phyloP scores from a whole-genome alignment of 1,284 basidiomycete genomes.

The Chondrostereum purpureum region DNA sequence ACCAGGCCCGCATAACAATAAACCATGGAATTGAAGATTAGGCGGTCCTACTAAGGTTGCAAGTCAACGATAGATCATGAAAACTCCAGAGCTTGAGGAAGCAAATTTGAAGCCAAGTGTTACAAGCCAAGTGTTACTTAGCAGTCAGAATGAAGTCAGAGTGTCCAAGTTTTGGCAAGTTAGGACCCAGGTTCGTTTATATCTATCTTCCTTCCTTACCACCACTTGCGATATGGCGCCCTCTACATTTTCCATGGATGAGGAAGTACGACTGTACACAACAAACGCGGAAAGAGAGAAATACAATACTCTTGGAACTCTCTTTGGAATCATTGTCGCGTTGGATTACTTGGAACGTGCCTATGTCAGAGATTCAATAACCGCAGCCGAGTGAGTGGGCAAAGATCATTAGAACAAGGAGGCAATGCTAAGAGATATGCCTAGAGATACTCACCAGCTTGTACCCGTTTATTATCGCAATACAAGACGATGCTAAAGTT shows the following conservation, averaged over 20 bases:
- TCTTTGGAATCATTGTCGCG: conserved; percentile 88
- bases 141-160: no score
- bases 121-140: no score
- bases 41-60: no score
- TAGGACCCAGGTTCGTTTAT: no score
- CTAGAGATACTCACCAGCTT: conserved; percentile 93
- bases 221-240: no score
- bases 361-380: conserved; percentile 90
- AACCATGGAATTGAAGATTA: no score
- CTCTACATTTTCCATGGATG: conserved; percentile 61
- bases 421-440: conserved; percentile 23
- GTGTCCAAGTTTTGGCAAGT: no score
- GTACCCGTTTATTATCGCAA: conserved; percentile 86
- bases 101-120: no score
- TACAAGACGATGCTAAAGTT: conserved; percentile 97
- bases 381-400: conserved; percentile 82
- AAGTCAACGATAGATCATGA: no score
- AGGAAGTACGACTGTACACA: conserved; percentile 87
- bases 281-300: conserved; percentile 88
- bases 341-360: conserved; percentile 94
- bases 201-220: no score
- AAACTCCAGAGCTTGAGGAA: no score
- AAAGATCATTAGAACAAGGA: conserved; percentile 7
- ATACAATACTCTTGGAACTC: conserved; percentile 82
- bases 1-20: no score